Evolutionary conservation across 2,329 filamentous ascomycete species (phyloP), one percentile per base, ranked within the genome.

Genomic region (Pseudogymnoascus sp.): DNA sequence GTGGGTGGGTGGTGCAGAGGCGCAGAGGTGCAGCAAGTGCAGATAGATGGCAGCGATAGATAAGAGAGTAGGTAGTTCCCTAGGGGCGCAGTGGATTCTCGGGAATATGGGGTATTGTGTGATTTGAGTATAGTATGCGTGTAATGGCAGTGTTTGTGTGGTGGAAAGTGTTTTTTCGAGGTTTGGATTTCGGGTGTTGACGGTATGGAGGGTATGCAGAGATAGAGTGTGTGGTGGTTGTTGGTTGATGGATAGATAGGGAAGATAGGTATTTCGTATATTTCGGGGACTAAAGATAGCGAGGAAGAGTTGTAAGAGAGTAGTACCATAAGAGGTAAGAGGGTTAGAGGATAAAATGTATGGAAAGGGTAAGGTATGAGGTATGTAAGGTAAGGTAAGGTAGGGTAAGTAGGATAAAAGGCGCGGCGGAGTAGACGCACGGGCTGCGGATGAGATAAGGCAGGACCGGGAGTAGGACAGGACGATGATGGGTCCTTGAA

Each of bases 61-160:
- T 52, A 52, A 52, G 45, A 52, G 14, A 31, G 45, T 38, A n/a
- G 12, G n/a, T n/a, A n/a, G n/a, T n/a, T 16, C n/a, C 23, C 23
- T 7, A 14, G 31, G 25, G 23, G 14, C 45, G 43, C 12, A 49
- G 21, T 28, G 21, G 21, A 49, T n/a, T 12, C 12, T n/a, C 5
- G 43, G 41, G 45, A 52, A 31, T 52, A 52, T 52, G 45, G 45
- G 45, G 45, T 52, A 52, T 31, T 52, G 45, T 52, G 45, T 52
- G 45, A 52, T 52, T 28, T 52, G 43, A n/a, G 43, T 8, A 25
- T 28, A 49, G 43, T 49, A 49, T 49, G 21, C 5, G 45, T 52
- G 43, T 8, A 31, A 25, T n/a, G 45, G 9, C 3, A 4, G 7
- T 16, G 45, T 52, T 52, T 52, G 45, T 52, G 45, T 52, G 45